phyloP scores from a whole-genome alignment of 2,329 filamentous ascomycete species.

The Epichloe sylvatica region DNA sequence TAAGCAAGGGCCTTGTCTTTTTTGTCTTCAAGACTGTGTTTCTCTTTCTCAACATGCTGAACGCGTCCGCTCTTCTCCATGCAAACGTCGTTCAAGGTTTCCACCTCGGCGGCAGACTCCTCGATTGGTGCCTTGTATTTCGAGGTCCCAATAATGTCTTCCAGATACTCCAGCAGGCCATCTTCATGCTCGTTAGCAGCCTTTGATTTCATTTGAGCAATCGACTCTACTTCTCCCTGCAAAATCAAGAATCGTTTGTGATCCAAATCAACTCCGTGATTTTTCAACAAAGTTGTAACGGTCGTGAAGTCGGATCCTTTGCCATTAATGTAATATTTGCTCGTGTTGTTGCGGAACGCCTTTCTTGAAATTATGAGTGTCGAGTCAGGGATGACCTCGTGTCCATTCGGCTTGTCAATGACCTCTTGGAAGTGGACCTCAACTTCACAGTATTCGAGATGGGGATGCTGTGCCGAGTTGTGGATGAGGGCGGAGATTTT shows the following conservation, averaged over 20 bases:
- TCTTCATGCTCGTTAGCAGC: conserved; percentile 92
- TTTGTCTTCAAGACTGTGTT: conserved; percentile 82
- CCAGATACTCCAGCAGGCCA: conserved; percentile 86
- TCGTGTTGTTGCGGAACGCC: conserved; percentile 95
- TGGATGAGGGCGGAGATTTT: conserved; percentile 97
- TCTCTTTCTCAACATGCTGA: conserved; percentile 96
- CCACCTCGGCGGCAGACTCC: conserved; percentile 78
- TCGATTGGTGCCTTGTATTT: conserved; percentile 98
- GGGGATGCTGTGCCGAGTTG: conserved; percentile 77
- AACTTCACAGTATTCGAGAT: conserved; percentile 85
- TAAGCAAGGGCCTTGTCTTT: conserved; percentile 82
- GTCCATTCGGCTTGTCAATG: conserved; percentile 65
- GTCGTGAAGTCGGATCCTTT: conserved; percentile 83
- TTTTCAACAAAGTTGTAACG: conserved; percentile 75
- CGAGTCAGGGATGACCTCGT: conserved; percentile 69
- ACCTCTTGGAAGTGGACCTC: conserved; percentile 95
- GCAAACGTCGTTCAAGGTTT: conserved; percentile 86
- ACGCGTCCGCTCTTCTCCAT: conserved; percentile 90
- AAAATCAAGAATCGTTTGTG: conserved; percentile 97
- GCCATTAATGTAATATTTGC: conserved; percentile 94
- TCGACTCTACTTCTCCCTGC: conserved; percentile 95
- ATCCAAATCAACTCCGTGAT: conserved; percentile 84
- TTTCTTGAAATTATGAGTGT: conserved; percentile 76
- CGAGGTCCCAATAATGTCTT: conserved; percentile 97
- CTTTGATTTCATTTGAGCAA: conserved; percentile 98